These are phyloP conservation scores for Blastobotrys capitulatus DNA, from an alignment of 1,139 yeast species.

Conservation along the genomic window DNA sequence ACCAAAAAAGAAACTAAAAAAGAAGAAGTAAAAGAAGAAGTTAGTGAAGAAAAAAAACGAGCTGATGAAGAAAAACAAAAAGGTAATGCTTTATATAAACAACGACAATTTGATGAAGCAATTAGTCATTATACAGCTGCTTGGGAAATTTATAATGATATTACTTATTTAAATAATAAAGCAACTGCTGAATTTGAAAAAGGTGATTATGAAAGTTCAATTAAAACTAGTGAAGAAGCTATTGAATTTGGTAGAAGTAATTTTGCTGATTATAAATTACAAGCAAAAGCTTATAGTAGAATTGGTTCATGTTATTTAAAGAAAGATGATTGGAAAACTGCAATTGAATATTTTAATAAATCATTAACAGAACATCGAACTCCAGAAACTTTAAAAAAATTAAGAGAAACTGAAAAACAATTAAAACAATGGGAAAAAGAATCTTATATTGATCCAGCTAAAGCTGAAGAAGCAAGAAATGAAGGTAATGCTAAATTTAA, in stretches of 20 bases:
- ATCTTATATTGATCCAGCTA: conserved; percentile 78
- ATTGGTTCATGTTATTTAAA: conserved; percentile 80
- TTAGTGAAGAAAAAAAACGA: conserved; percentile 38
- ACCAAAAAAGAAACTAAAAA: conserved; percentile 29
- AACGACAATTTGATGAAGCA: conserved; percentile 88
- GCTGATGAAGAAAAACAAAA: conserved; percentile 81
- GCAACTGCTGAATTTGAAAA: conserved; percentile 98
- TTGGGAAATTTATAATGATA: conserved; percentile 75
- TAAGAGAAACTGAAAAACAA: conserved; percentile 83
- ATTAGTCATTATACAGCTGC: conserved; percentile 82
- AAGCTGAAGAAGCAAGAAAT: conserved; percentile 93
- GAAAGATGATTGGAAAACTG: conserved; percentile 62
- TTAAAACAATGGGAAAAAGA: conserved; percentile 71
- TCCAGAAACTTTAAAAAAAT: conserved; percentile 84
- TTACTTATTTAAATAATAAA: conserved; percentile 90
- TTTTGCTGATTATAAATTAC: conserved; percentile 85
- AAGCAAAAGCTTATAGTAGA: conserved; percentile 92
- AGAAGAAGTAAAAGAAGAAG: conserved; percentile 32
- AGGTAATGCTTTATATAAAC: conserved; percentile 84
- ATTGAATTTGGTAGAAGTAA: conserved; percentile 83
- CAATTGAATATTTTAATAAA: conserved; percentile 77
- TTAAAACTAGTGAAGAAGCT: conserved; percentile 74
- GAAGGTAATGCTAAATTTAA: conserved; percentile 87
- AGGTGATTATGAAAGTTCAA: conserved; percentile 83
- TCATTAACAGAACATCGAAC: conserved; percentile 97